Evolutionary conservation across 108 stramenopile species (phyloP).

Genomic region (Cyclotella baltica): DNA sequence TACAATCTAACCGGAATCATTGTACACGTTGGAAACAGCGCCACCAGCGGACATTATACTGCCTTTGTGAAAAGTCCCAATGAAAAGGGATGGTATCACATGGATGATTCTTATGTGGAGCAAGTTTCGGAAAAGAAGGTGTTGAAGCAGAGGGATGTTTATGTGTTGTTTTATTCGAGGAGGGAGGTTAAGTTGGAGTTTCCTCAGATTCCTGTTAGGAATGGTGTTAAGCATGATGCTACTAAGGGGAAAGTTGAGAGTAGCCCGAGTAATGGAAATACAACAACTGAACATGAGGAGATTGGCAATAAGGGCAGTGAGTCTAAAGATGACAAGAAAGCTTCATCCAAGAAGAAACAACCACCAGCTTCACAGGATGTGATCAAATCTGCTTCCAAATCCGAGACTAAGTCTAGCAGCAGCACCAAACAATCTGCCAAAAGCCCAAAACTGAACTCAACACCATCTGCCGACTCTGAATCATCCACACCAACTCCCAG

Average conservation of each 20-base stretch:
- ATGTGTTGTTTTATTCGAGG: constrained; percentile 82
- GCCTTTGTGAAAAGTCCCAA: constrained; percentile 73
- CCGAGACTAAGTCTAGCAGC: neutral
- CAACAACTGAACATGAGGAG: neutral
- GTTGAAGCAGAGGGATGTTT: constrained; percentile 73
- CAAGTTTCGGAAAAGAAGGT: constrained; percentile 78
- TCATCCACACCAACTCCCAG: neutral
- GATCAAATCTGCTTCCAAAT: neutral
- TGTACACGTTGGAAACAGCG: constrained; percentile 82
- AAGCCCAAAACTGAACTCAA: neutral
- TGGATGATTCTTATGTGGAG: constrained; percentile 86
- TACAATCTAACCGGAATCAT: constrained; percentile 78
- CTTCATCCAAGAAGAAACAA: neutral
- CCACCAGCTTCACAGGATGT: neutral
- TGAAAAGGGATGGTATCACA: constrained; percentile 69
- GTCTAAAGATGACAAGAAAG: neutral
- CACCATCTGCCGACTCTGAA: neutral
- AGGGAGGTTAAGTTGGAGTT: constrained; percentile 84
- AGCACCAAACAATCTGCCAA: neutral
- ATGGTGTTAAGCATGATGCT: constrained; percentile 55
- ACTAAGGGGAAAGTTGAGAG: neutral
- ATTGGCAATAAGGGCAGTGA: neutral
- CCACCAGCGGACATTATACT: constrained; percentile 85
- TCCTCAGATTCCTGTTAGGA: constrained; percentile 65
- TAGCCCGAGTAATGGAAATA: neutral